These are phyloP conservation scores for Pseudocercospora pini-densiflorae DNA, from an alignment of 2,329 filamentous ascomycete species.

Conservation along the genomic window DNA sequence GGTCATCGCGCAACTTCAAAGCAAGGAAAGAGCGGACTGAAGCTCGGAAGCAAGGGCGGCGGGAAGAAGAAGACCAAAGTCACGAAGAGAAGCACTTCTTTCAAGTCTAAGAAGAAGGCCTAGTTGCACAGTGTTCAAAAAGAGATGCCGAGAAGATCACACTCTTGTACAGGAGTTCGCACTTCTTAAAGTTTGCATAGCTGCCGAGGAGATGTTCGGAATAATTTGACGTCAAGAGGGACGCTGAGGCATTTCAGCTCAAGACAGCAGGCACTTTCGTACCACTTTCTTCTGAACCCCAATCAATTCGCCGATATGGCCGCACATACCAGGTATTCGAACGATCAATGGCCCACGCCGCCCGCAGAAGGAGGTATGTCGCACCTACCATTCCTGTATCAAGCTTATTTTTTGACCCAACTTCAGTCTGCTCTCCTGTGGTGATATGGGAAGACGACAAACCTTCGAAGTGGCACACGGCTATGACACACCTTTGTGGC, in stretches of 20 bases:
- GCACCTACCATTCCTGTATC: too few species aligned
- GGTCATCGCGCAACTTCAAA: constrained; percentile 73
- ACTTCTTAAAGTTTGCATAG: background rate
- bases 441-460: too few species aligned
- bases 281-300: background rate
- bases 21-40: constrained; percentile 66
- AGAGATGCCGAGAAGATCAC: background rate
- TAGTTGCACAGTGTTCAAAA: background rate
- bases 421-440: too few species aligned
- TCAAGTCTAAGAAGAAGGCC: constrained; percentile 49
- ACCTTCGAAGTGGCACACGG: too few species aligned
- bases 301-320: background rate
- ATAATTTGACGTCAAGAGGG: too few species aligned
- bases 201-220: background rate
- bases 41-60: constrained; percentile 53
- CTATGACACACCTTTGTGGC: too few species aligned
- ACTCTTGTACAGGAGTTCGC: background rate
- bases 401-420: too few species aligned
- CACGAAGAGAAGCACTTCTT: constrained; percentile 51
- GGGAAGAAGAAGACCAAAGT: constrained; percentile 51
- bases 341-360: background rate
- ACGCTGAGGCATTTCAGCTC: too few species aligned
- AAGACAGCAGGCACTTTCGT: too few species aligned
- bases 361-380: background rate
- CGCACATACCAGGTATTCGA: background rate